Percentiles rank a stretch among this genome's conserved stretches.
Evolutionary conservation across 2,329 filamentous ascomycete genomes (phyloP).

Genomic region (Apiospora rasikravindrae): DNA sequence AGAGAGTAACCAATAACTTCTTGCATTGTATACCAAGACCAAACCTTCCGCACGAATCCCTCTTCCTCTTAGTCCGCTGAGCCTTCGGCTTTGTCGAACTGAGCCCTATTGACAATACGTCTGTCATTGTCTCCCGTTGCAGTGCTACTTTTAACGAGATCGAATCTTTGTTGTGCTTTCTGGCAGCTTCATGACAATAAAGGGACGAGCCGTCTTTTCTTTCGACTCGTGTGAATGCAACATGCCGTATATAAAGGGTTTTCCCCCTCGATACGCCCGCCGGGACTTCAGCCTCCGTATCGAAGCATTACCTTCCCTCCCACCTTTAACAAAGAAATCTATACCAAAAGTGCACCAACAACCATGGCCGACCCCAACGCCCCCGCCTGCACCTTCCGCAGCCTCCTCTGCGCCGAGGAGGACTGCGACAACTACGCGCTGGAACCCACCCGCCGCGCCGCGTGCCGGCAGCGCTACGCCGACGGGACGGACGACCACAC

Average conservation of each 20-base stretch:
- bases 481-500: not conserved
- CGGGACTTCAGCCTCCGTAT: not conserved
- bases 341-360: too few relatives aligned
- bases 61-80: not conserved
- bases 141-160: not conserved
- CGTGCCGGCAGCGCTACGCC: not conserved
- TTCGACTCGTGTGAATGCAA: not conserved
- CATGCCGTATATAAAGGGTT: not conserved
- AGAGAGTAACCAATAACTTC: not conserved
- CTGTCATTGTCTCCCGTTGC: not conserved
- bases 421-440: not conserved
- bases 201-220: not conserved
- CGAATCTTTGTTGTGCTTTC: not conserved
- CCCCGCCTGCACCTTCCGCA: slow-evolving; percentile 1
- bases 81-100: not conserved
- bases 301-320: too few relatives aligned
- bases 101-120: not conserved
- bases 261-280: not conserved
- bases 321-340: too few relatives aligned
- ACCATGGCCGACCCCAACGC: not conserved
- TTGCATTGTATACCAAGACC: not conserved
- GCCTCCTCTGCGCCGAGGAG: not conserved
- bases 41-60: not conserved
- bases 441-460: not conserved
- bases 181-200: not conserved